Evolutionary conservation across 1,284 basidiomycete genomes (phyloP), one percentile per base, ranked within the genome.

Genomic region (Ceratobasidium sp.): DNA sequence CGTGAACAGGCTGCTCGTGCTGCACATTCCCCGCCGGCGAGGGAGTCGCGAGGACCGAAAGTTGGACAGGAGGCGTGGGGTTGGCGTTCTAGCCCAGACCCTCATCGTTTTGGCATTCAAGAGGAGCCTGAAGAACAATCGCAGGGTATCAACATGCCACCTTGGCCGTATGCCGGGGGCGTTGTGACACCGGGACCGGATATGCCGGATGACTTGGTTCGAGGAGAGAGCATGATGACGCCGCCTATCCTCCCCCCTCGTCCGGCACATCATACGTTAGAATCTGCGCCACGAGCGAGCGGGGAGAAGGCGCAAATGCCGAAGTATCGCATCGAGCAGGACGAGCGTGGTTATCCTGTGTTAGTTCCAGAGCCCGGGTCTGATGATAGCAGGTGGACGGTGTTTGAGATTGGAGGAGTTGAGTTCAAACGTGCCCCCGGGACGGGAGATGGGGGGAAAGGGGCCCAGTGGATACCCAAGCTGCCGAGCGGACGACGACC

Each of bases 31-130:
- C 61, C 71, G n/a, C 71, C 25, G n/a, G 59, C 59, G 34, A 64
- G 71, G 61, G 71, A 74, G 34, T 74, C 71, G 37, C 59, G 71
- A 13, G 71, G 71, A 29, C 71, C 71, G 3, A 74, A 37, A 22
- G 51, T 74, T 15, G 71, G 71, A 34, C 71, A 74, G 22, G 71
- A 74, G 44, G 71, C 71, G n/a, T 74, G 71, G 71, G 69, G 71
- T 25, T 74, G 71, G 71, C 71, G 71, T 34, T 74, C 71, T 19
- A 74, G 71, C 37, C 71, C 71, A 22, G 62, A 65, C 19, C 62
- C 62, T 5, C 62, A 65, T 65, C 69, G 56, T 17, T 61, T 64
- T 56, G 71, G 71, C 25, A 74, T 74, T 44, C 71, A 61, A 64
- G 71, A 74, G 49, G 61, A 74, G 25, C 44, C 59, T 17, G 71